Base-by-base conservation (phyloP, 2,329 filamentous ascomycete genomes). In the Trichoderma citrinoviride region DNA sequence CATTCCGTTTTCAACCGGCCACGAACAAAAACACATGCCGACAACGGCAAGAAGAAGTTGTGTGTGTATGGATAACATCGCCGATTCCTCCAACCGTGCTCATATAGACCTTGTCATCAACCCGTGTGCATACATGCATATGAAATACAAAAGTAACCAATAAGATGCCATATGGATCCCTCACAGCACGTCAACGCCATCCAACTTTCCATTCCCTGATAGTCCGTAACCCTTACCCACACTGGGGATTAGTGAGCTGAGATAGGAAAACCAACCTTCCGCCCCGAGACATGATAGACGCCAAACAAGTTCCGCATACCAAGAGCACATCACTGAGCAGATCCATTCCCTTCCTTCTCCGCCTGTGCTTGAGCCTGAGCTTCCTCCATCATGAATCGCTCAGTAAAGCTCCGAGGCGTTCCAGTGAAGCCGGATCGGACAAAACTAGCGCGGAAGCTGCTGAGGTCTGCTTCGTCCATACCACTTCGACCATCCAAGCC, bases 401-500 rank as follows among this genome's bases (percentile, higher is more conserved):
- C 80, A 21, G 77, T 82, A 66, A 84, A 75, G 68, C 81, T 83
- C 64, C 75, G 78, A 23, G 82, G 80, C 25, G 79, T 79, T 41
- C 79, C 79, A 21, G 73, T 76, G 64, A 80, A 80, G 43, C 73
- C 74, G n/a, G 73, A 67, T 27, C 76, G 75, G 15, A 77, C 76
- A 37, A 80, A 69, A 46, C 77, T 78, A 33, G 75, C 77, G 25
- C 77, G 78, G 66, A 80, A 82, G 67, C 79, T 81, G 60, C 73
- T 80, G 47, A 79, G 71, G 57, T 79, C 78, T 46, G 72, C 77
- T 52, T 82, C 79, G 62, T 83, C 82, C 66, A 83, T 77, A 12
- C 81, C 81, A 62, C 77, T 82, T 64, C 79, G 76, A n/a, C 81
- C 82, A 67, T 83, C 81, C 15, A 85, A 72, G 50, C 83, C 83